Percentiles rank a stretch among this genome's conserved stretches.
Conservation (phyloP, 805 yeast species). For the Komagataella pastoris region DNA sequence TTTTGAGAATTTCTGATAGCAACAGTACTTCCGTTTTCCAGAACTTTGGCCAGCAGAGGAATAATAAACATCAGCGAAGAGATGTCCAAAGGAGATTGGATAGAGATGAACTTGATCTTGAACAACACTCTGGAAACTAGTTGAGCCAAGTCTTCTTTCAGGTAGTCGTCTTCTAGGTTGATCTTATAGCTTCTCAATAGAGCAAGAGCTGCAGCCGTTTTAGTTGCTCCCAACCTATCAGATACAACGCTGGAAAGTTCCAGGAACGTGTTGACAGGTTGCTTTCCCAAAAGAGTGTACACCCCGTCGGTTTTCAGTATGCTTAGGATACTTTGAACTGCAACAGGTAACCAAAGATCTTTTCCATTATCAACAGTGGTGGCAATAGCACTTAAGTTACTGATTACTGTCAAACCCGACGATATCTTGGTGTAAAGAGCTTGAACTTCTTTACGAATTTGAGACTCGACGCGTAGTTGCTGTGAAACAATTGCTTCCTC, state of each 20-base stretch:
- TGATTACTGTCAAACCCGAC: conserved; percentile 40
- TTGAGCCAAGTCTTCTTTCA: conserved; percentile 38
- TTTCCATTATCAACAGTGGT: conserved; percentile 49
- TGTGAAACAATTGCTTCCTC: conserved; percentile 51
- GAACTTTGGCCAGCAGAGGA: conserved; percentile 59
- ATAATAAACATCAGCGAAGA: conserved; percentile 58
- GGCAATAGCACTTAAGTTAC: conserved; percentile 37
- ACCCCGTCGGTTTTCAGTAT: conserved; percentile 20
- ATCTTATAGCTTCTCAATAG: conserved; percentile 44
- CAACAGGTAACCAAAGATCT: conserved; percentile 57
- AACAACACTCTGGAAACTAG: conserved; percentile 57
- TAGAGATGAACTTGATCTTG: conserved; percentile 60
- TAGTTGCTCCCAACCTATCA: conserved; percentile 34
- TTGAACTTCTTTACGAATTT: conserved; percentile 35
- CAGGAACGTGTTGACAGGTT: conserved; percentile 21
- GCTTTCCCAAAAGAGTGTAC: neutral
- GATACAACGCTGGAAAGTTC: conserved; percentile 38
- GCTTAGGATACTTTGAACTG: conserved; percentile 35
- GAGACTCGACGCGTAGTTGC: conserved; percentile 50
- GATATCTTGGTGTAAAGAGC: conserved; percentile 20
- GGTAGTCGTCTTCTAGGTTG: conserved; percentile 28
- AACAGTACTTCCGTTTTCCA: conserved; percentile 49
- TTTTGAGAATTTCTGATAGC: conserved; percentile 41
- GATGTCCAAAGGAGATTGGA: conserved; percentile 57
- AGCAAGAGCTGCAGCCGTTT: conserved; percentile 53